Percentiles rank a stretch among this genome's conserved stretches.
Evolutionary conservation across 345 rosid species (phyloP).

Genomic region (Rhizophora apiculata): DNA sequence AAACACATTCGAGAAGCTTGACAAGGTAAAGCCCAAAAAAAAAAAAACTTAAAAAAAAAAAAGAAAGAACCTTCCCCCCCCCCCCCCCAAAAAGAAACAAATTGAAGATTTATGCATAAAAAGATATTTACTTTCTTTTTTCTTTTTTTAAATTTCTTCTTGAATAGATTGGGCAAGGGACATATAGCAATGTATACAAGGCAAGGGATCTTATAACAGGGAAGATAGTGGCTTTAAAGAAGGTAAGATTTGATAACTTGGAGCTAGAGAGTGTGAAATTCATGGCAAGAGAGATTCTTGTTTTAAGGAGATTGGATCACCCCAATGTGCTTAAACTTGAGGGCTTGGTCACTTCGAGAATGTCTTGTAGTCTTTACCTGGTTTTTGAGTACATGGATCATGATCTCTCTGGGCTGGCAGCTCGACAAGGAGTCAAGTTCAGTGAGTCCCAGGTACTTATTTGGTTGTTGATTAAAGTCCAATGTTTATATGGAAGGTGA

Average conservation of each 20-base stretch:
- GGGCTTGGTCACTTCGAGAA: slow-evolving; percentile 85
- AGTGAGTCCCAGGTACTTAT: slow-evolving; percentile 71
- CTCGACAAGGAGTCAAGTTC: slow-evolving; percentile 69
- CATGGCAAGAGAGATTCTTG: slow-evolving; percentile 96
- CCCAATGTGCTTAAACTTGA: slow-evolving; percentile 86
- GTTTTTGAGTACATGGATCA: slow-evolving; percentile 94
- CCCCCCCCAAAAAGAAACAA: too few species aligned
- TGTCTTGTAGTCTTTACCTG: slow-evolving; percentile 84
- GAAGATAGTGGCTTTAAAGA: slow-evolving; percentile 89
- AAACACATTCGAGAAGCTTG: slow-evolving; percentile 73
- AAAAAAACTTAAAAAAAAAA: neutral
- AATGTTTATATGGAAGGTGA: neutral
- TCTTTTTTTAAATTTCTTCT: neutral
- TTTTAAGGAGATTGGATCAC: slow-evolving; percentile 64
- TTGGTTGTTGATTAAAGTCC: neutral
- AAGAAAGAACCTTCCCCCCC: too few species aligned
- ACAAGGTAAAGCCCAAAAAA: slow-evolving; percentile 45
- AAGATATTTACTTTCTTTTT: neutral
- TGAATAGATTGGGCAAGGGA: slow-evolving; percentile 87
- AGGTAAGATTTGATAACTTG: slow-evolving; percentile 86
- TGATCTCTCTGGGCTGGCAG: slow-evolving; percentile 85
- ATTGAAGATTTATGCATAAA: too few species aligned
- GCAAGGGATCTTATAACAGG: slow-evolving; percentile 78
- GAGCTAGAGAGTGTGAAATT: slow-evolving; percentile 91
- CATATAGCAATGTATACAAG: slow-evolving; percentile 91